Evolutionary conservation across 176 grass and related monocot genomes (phyloP), one percentile per base, ranked within the genome.

Genomic region (Eleusine indica): DNA sequence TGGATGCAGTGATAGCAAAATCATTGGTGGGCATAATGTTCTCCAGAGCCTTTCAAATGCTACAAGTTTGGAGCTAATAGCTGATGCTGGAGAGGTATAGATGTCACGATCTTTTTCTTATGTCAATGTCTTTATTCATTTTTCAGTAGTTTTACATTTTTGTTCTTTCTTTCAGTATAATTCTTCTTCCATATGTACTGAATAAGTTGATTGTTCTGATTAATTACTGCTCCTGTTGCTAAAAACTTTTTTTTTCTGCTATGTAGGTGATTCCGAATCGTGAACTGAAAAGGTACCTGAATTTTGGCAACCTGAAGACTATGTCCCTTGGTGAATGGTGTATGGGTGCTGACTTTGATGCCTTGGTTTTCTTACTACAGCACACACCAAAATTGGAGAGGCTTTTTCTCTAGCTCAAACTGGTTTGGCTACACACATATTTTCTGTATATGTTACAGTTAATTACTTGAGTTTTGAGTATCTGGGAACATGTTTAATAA

Each of bases 271-370:
- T 86, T 74, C 12, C 80, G 46, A 74, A 62, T 9, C 74, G 77
- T 42, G 84, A 80, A 56, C 73, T 63, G 28, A 9, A 68, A 43
- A 80, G 11, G 9, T 86, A 70, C 32, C 84, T 77, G 80, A 80
- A n/a, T 66, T 86, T 80, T 68, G 57, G 28, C 54, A 75, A 74
- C 47, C 15, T 86, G 84, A 86, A 74, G 84, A 80, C 70, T 7
- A 57, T 86, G 61, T 65, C 77, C 77, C 77, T 86, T 74, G 84
- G 77, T 68, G 84, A 86, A 6, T 86, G 77, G 84, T 86, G 84
- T 44, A 86, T 86, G 19, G 77, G 4, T 86, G 84, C 60, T 57
- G 38, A 86, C 19, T 86, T 86, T 19, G 70, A 74, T 63, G 41
- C 54, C 67, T 73, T 86, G 80, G 1, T 86, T 80, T 19, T 9